Evolutionary conservation across 306 rosid species (phyloP).

Genomic region (Fragaria nilgerrensis): DNA sequence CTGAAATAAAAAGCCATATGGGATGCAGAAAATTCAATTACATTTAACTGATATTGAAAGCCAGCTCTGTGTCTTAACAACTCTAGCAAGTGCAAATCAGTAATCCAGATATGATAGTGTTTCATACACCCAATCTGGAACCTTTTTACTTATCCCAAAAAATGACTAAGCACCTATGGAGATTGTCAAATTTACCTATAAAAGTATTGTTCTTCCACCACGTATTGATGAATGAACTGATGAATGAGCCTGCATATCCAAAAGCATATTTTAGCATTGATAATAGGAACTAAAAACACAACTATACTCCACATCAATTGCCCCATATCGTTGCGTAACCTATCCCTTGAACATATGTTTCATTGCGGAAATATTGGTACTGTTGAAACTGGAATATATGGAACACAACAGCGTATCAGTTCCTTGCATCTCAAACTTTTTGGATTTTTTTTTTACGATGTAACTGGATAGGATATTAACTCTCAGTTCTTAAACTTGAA

Average conservation of each 20-base stretch:
- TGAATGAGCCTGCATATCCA: slow-evolving; percentile 34
- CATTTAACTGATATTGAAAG: no score
- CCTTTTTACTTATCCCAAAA: neutral
- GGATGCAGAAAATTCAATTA: no score
- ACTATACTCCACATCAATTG: neutral
- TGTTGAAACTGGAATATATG: neutral
- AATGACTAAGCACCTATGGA: neutral
- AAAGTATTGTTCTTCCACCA: slow-evolving; percentile 73
- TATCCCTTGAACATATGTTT: neutral
- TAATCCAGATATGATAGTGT: slow-evolving; percentile 1
- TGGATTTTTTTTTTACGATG: no score
- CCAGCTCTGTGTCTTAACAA: no score
- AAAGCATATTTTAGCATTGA: slow-evolving; percentile 12
- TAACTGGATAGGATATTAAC: neutral
- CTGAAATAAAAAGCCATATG: no score
- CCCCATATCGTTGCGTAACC: no score
- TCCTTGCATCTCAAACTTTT: neutral
- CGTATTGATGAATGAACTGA: slow-evolving; percentile 27
- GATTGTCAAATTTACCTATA: slow-evolving; percentile 57
- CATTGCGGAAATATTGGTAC: neutral
- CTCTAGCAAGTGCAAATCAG: neutral
- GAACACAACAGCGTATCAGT: neutral
- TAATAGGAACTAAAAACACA: slow-evolving; percentile 4
- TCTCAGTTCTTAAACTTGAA: neutral
- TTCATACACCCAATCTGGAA: slow-evolving; percentile 4